Percentiles rank a stretch among this genome's conserved stretches.
Evolutionary conservation across 1,284 basidiomycete species (phyloP).

Genomic region (Papiliotrema nemorosa): DNA sequence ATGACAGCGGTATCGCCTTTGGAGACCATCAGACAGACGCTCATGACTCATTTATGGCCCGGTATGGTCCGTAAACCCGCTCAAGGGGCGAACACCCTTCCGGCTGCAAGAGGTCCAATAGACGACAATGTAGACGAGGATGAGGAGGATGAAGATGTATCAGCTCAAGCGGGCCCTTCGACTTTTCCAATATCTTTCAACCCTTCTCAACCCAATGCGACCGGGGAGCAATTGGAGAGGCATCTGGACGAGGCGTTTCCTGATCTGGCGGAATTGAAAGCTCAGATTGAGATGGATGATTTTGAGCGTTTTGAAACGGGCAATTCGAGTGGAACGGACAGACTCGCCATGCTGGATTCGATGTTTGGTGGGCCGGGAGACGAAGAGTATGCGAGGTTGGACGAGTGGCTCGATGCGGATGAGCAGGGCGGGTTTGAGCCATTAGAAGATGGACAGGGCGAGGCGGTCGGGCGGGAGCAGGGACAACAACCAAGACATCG

Average conservation of each 20-base stretch:
- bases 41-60: constrained; percentile 47
- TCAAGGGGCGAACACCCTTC: neutral
- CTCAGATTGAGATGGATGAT: constrained; percentile 10
- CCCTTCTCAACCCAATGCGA: no score
- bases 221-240: neutral
- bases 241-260: constrained; percentile 9
- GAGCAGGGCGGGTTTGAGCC: constrained; percentile 8
- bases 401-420: constrained; percentile 37
- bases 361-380: constrained; percentile 13
- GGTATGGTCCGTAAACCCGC: constrained; percentile 30
- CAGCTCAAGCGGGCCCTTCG: constrained; percentile 2
- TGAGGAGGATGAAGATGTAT: constrained; percentile 6
- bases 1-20: constrained; percentile 30
- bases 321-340: neutral
- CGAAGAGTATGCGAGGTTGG: constrained; percentile 36
- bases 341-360: constrained; percentile 12
- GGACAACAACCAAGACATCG: no score
- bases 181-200: constrained; percentile 5
- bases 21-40: constrained; percentile 37
- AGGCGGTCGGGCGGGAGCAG: no score
- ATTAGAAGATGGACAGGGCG: neutral
- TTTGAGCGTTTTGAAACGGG: constrained; percentile 7
- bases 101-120: neutral
- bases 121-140: constrained; percentile 6
- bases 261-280: constrained; percentile 16